phyloP scores from a whole-genome alignment of 306 rosid genomes.

The Crotalaria pallida region DNA sequence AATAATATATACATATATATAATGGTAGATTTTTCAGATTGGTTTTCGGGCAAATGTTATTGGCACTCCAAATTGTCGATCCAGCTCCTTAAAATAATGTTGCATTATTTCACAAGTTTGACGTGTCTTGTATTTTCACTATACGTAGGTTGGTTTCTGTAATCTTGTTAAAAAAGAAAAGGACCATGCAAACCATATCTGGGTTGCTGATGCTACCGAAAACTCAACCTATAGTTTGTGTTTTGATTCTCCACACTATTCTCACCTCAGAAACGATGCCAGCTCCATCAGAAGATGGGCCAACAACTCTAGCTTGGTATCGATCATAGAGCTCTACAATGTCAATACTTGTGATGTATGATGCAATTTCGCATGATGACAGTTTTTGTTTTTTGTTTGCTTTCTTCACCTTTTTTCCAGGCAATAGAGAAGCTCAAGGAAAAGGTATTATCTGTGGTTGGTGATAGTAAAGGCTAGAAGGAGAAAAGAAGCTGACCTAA shows the following conservation, averaged over 20 bases:
- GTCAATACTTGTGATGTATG: neutral
- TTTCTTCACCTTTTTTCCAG: constrained; percentile 37
- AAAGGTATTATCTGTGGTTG: constrained; percentile 26
- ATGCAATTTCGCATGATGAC: constrained; percentile 8
- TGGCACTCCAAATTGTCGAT: neutral
- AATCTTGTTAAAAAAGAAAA: constrained; percentile 66
- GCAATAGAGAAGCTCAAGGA: constrained; percentile 35
- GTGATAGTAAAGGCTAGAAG: constrained; percentile 27
- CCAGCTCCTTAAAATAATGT: neutral
- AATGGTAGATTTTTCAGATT: neutral
- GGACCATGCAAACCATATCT: constrained; percentile 56
- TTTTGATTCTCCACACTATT: constrained; percentile 48
- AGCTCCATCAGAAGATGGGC: constrained; percentile 61
- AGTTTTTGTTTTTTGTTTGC: neutral
- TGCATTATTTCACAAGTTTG: neutral
- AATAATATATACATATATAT: neutral
- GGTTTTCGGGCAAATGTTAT: neutral
- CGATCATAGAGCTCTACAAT: constrained; percentile 21
- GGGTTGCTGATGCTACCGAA: constrained; percentile 86
- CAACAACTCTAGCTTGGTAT: constrained; percentile 44
- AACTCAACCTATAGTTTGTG: constrained; percentile 58
- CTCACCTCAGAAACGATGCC: constrained; percentile 68
- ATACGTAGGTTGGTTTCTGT: constrained; percentile 74
- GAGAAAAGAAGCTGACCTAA: neutral
- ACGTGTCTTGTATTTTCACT: constrained; percentile 2